These are phyloP conservation scores for Debaryomycetaceae sp. DNA, from an alignment of 1,139 yeast species.

Conservation along the genomic window DNA sequence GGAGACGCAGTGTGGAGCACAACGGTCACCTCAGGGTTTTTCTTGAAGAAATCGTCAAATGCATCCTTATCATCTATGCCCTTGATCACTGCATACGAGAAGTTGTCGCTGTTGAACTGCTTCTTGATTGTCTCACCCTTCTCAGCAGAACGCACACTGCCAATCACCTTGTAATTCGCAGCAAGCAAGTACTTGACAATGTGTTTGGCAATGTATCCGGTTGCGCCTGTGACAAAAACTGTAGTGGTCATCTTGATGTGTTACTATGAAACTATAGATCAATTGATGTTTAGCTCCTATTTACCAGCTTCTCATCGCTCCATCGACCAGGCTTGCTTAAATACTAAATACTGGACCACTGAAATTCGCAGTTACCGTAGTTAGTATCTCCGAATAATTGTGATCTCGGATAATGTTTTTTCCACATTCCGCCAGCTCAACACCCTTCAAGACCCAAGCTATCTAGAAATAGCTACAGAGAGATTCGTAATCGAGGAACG, in stretches of 20 bases:
- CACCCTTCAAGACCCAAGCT: too few relatives aligned
- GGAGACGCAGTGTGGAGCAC: conserved; percentile 37
- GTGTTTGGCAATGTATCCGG: conserved; percentile 38
- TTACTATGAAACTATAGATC: too few relatives aligned
- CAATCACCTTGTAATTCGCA: conserved; percentile 30
- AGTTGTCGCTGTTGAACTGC: conserved; percentile 13
- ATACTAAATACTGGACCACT: too few relatives aligned
- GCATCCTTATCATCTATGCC: conserved; percentile 26
- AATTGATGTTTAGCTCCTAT: too few relatives aligned
- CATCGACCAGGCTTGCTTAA: too few relatives aligned
- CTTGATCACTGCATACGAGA: conserved; percentile 25
- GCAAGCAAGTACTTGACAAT: conserved; percentile 21
- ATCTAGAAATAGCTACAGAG: too few relatives aligned
- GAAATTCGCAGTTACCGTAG: too few relatives aligned
- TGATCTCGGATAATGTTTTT: too few relatives aligned
- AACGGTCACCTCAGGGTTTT: conserved; percentile 23
- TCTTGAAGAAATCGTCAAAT: conserved; percentile 27
- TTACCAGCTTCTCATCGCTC: too few relatives aligned
- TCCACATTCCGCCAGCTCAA: too few relatives aligned
- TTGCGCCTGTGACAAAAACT: conserved; percentile 40
- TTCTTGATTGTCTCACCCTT: conserved; percentile 28
- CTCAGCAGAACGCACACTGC: conserved; percentile 31
- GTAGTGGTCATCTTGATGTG: background rate
- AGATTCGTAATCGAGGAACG: too few relatives aligned
- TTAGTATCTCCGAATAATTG: too few relatives aligned